These are phyloP conservation scores for Moniliella sp. DNA, from an alignment of 1,284 basidiomycete genomes.

Conservation along the genomic window DNA sequence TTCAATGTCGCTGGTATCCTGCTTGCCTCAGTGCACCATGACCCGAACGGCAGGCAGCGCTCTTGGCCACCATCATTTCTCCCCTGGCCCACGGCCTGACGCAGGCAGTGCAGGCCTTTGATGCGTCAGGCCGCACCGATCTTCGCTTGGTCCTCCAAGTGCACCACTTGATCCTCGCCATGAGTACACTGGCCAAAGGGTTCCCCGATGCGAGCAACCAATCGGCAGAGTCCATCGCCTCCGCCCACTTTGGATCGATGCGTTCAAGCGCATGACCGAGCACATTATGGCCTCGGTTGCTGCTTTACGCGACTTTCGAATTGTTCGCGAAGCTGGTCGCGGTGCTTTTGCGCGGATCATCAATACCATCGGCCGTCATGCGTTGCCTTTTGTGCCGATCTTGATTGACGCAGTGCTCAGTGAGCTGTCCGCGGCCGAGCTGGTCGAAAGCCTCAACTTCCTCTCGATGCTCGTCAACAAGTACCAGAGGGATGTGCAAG, in stretches of 20 bases:
- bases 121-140: slow-evolving; percentile 36
- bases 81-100: slow-evolving; percentile 62
- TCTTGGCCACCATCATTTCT: slow-evolving; percentile 49
- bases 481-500: slow-evolving; percentile 60
- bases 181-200: slow-evolving; percentile 84
- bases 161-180: slow-evolving; percentile 85
- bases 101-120: slow-evolving; percentile 43
- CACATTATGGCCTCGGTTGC: slow-evolving; percentile 68
- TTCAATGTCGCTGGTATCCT: slow-evolving; percentile 78
- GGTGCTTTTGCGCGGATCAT: slow-evolving; percentile 68
- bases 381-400: slow-evolving; percentile 51
- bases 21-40: slow-evolving; percentile 52
- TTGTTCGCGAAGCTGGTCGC: slow-evolving; percentile 75
- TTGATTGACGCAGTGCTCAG: slow-evolving; percentile 70
- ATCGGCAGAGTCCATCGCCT: slow-evolving; percentile 35
- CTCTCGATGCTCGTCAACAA: slow-evolving; percentile 73
- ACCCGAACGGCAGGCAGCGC: slow-evolving; percentile 48
- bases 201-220: slow-evolving; percentile 46
- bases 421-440: slow-evolving; percentile 69
- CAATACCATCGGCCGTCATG: slow-evolving; percentile 61
- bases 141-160: slow-evolving; percentile 47
- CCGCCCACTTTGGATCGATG: slow-evolving; percentile 51
- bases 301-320: slow-evolving; percentile 62
- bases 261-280: slow-evolving; percentile 71
- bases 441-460: slow-evolving; percentile 88